Percentiles rank a stretch among this genome's conserved stretches.
Conservation (phyloP, 345 rosid genomes). For the Melaleuca quinquenervia region DNA sequence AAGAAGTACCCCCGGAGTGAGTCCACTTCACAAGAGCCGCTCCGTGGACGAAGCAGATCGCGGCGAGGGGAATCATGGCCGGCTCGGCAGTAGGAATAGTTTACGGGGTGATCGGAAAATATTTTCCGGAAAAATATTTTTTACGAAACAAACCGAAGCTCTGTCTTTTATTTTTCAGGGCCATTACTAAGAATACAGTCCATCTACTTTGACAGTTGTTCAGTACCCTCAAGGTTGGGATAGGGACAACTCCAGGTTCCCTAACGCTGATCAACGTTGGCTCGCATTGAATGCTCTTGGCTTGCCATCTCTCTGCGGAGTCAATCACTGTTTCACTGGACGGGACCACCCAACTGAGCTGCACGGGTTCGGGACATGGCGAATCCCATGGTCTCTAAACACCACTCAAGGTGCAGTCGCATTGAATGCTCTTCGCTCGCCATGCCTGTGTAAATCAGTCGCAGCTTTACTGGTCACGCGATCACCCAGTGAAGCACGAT, state of each 20-base stretch:
- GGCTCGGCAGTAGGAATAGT: constrained; percentile 54
- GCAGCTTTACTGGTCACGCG: too few relatives aligned
- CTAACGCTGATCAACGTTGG: neutral
- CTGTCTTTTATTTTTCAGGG: too few relatives aligned
- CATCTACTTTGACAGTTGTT: too few relatives aligned
- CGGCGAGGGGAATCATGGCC: constrained; percentile 49
- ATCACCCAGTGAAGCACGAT: too few relatives aligned
- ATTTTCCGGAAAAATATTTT: too few relatives aligned
- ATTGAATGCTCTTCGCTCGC: too few relatives aligned
- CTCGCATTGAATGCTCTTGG: neutral
- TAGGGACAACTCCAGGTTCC: neutral
- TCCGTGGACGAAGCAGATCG: constrained; percentile 75
- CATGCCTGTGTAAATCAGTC: too few relatives aligned
- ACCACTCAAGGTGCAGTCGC: neutral
- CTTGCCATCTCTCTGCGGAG: neutral
- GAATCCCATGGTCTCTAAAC: neutral
- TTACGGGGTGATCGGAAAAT: constrained; percentile 79
- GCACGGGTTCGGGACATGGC: too few relatives aligned
- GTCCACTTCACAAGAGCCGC: constrained; percentile 18
- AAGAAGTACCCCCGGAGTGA: neutral
- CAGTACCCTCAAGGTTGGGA: too few relatives aligned
- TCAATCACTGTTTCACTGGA: neutral
- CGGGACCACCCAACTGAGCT: neutral
- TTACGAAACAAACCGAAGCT: too few relatives aligned
- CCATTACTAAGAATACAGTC: too few relatives aligned